Percentiles rank a stretch among this genome's conserved stretches.
Evolutionary conservation across 768 basidiomycete species (phyloP).

Genomic region (Baorangia bicolor): DNA sequence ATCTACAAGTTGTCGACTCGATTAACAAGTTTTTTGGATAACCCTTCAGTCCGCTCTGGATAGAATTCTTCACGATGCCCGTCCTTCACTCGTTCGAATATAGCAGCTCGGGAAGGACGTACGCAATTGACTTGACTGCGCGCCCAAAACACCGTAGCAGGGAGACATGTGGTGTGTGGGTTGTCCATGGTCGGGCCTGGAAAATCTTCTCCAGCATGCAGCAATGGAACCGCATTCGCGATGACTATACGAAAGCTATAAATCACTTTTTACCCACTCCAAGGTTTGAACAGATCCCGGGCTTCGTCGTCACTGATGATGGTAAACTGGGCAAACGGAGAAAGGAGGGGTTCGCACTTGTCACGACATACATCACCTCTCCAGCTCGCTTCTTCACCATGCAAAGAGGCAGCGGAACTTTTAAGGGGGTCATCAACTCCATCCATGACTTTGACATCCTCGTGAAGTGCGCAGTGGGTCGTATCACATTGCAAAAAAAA

Average conservation of each 20-base stretch:
- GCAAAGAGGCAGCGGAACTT: background rate
- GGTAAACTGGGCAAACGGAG: rapidly evolving
- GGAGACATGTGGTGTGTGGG: background rate
- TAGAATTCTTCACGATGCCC: background rate
- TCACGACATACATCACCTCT: background rate
- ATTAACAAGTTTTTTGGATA: background rate
- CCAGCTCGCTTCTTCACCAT: background rate
- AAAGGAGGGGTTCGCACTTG: background rate
- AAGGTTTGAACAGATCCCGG: rapidly evolving
- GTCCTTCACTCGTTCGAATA: background rate
- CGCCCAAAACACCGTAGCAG: background rate
- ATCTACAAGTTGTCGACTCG: background rate
- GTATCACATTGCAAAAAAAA: background rate
- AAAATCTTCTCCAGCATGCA: background rate
- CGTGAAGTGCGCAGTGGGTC: background rate
- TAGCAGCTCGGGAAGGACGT: rapidly evolving
- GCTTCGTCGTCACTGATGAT: background rate
- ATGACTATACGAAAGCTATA: background rate
- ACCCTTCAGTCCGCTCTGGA: background rate
- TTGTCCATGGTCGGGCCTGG: background rate
- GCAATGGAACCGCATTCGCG: background rate
- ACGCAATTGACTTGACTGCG: background rate
- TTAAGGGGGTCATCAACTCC: background rate
- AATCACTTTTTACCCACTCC: background rate
- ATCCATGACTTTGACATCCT: background rate